Evolutionary conservation across 495 filamentous ascomycete species (phyloP).

Genomic region (Neurospora sp.): DNA sequence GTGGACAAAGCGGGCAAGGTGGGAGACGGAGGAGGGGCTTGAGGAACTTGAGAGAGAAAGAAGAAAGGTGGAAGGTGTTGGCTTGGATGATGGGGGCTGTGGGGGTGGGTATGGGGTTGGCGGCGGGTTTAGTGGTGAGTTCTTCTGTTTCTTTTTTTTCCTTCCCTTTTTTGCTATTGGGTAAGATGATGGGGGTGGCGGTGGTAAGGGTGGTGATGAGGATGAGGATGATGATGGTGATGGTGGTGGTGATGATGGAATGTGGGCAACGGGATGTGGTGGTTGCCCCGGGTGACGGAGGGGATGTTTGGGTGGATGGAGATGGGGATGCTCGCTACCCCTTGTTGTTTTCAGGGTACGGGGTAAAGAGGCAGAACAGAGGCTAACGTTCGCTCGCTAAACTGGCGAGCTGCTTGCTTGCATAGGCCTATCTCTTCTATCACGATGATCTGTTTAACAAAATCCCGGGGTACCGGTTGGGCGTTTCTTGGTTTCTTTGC

Average conservation of each 20-base stretch:
- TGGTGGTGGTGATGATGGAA: neutral
- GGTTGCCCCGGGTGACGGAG: neutral
- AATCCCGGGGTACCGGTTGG: constrained; percentile 69
- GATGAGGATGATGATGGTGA: neutral
- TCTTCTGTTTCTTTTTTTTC: constrained; percentile 23
- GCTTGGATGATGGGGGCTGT: constrained; percentile 52
- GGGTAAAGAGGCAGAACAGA: neutral
- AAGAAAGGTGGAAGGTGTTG: constrained; percentile 69
- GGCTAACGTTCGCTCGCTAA: neutral
- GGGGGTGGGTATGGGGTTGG: constrained; percentile 49
- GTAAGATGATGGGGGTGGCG: neutral
- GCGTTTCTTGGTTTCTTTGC: constrained; percentile 66
- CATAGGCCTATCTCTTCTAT: constrained; percentile 71
- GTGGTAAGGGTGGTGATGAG: neutral
- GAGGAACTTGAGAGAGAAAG: constrained; percentile 5
- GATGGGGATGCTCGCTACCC: neutral
- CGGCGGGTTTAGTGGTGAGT: constrained; percentile 67
- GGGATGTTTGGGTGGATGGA: neutral
- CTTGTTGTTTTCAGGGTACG: neutral
- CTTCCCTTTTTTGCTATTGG: neutral
- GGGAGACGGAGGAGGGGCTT: neutral
- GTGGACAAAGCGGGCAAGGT: constrained; percentile 42
- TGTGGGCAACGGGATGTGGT: constrained; percentile 3
- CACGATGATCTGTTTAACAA: constrained; percentile 71
- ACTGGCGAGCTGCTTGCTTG: neutral